Evolutionary conservation across 768 basidiomycete species (phyloP), one percentile per base, ranked within the genome.

Genomic region (Boletellus sp.): DNA sequence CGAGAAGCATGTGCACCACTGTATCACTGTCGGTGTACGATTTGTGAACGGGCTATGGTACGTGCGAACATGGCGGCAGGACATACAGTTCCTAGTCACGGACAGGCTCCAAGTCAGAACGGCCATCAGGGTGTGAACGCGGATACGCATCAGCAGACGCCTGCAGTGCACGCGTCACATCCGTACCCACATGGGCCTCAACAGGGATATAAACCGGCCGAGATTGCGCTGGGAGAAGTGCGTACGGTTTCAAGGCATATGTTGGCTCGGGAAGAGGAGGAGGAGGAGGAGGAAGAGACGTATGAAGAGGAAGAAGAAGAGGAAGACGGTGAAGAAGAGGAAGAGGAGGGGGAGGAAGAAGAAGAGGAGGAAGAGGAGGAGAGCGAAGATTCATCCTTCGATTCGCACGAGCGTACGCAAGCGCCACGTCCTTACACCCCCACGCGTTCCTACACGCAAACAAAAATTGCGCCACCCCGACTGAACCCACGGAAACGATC

Each of bases 21-120:
- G 37, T 89, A 83, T 61, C 80, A 84, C 38, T 89, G 87, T 61
- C 75, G 79, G 45, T 88, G 87, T 63, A 72, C 74, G n/a, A 81
- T 88, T 35, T 89, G 87, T 63, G 80, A 86, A 54, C 80, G 87
- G 22, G 81, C 87, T 8, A 76, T 79, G 62, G 64, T 75, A 22
- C 70, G 70, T 42, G 78, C 77, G 6, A 81, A 78, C 50, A 71
- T 75, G 24, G 69, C 68, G 20, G 66, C 70, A 39, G 73, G 70
- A 4, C 70, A 69, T 44, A 63, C 64, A 26, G 65, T 69, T 5
- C 69, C 70, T 12, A 57, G 54, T 41, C 66, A 63, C 28, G 59
- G 52, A 32, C 59, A 47, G 46, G 56, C 45, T 15, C 54, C 54
- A 12, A 48, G 38, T 38, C 47, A 54, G 3, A 47, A 51, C 7